phyloP scores from a whole-genome alignment of 345 rosid genomes.

The Gossypium ekmanianum region DNA sequence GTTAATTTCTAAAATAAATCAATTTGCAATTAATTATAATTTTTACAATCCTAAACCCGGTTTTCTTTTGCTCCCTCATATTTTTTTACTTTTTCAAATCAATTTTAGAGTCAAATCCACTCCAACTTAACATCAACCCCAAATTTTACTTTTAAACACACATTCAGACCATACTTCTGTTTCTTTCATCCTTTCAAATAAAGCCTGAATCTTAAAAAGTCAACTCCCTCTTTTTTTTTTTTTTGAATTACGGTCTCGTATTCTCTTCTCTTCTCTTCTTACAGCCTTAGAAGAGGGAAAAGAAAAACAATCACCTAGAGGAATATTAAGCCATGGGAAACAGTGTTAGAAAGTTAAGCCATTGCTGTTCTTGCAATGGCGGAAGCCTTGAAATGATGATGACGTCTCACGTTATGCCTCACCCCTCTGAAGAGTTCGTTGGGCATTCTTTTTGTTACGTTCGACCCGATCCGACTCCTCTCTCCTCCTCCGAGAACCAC shows the following conservation, averaged over 20 bases:
- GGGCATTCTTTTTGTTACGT: constrained; percentile 92
- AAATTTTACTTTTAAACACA: too few relatives aligned
- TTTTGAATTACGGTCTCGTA: background rate
- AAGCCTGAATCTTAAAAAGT: background rate
- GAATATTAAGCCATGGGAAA: constrained; percentile 2
- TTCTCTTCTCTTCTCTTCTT: background rate
- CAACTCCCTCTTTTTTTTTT: background rate
- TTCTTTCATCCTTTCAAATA: background rate
- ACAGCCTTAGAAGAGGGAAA: background rate
- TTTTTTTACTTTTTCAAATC: too few relatives aligned
- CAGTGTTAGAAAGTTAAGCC: constrained; percentile 5
- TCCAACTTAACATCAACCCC: too few relatives aligned
- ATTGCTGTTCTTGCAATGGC: constrained; percentile 12
- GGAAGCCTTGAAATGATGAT: background rate
- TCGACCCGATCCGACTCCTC: constrained; percentile 43
- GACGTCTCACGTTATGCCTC: constrained; percentile 1
- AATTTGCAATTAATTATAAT: background rate
- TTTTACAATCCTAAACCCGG: too few relatives aligned
- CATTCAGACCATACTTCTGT: background rate
- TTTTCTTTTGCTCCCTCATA: too few relatives aligned
- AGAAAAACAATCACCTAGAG: background rate
- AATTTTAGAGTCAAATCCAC: too few relatives aligned
- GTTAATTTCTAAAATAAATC: constrained; percentile 4
- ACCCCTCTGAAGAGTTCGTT: background rate
- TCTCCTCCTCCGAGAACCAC: constrained; percentile 49